Percentiles rank a stretch among this genome's conserved stretches.
Evolutionary conservation across 768 basidiomycete genomes (phyloP).

Genomic region (Pholiota conissans): DNA sequence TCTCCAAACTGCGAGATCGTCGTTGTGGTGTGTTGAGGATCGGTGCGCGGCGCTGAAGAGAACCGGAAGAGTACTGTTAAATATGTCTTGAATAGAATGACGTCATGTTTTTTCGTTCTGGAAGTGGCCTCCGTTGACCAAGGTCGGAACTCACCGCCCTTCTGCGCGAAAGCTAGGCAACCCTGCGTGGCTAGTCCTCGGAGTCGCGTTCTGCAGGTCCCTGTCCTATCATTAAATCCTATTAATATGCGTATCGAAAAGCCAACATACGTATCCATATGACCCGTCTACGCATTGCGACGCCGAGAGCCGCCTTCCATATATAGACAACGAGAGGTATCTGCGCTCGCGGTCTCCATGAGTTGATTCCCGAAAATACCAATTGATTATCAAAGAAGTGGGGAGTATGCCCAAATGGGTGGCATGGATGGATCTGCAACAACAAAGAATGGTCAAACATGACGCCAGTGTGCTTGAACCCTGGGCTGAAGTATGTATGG

Average conservation of each 20-base stretch:
- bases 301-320: no score
- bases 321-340: no score
- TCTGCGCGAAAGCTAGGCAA: no score
- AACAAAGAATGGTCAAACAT: neutral
- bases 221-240: no score
- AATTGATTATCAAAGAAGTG: neutral
- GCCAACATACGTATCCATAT: no score
- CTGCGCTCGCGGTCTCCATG: neutral
- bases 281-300: no score
- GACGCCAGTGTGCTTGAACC: neutral
- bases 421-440: neutral
- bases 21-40: neutral
- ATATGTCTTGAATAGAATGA: neutral
- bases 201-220: no score
- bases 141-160: no score
- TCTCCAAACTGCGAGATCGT: no score
- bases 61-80: neutral
- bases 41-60: neutral
- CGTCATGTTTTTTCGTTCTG: neutral
- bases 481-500: neutral
- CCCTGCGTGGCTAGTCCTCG: neutral
- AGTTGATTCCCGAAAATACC: neutral
- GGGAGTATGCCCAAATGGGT: neutral
- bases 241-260: no score
- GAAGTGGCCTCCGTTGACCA: neutral